phyloP scores from a whole-genome alignment of 2,329 filamentous ascomycete genomes.

The Apiospora koreana region DNA sequence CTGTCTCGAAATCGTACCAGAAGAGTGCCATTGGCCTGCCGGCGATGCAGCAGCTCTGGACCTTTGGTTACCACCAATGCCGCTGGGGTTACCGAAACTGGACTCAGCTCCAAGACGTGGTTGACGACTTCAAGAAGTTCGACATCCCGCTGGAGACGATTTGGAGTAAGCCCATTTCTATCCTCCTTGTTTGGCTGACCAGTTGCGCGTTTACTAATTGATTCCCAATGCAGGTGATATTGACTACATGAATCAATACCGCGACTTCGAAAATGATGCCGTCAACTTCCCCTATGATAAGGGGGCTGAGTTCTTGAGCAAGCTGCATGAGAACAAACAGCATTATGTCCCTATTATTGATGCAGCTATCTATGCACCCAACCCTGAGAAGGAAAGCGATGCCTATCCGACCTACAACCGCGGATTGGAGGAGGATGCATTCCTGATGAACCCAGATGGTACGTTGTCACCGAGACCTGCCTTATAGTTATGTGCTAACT shows the following conservation, averaged over 20 bases:
- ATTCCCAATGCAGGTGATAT: constrained; percentile 60
- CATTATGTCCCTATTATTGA: constrained; percentile 78
- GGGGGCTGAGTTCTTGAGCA: constrained; percentile 60
- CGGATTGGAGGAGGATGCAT: constrained; percentile 56
- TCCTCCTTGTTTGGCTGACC: constrained; percentile 15
- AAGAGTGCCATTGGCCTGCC: constrained; percentile 67
- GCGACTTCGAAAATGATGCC: constrained; percentile 64
- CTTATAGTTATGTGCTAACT: background rate
- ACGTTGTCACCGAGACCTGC: background rate
- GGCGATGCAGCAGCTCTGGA: constrained; percentile 79
- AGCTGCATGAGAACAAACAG: constrained; percentile 64
- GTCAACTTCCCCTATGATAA: constrained; percentile 56
- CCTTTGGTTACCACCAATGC: constrained; percentile 81
- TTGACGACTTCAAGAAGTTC: constrained; percentile 64
- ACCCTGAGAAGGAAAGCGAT: constrained; percentile 68
- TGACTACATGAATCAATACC: constrained; percentile 66
- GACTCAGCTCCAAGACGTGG: constrained; percentile 65
- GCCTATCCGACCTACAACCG: constrained; percentile 62
- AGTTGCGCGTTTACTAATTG: constrained; percentile 37
- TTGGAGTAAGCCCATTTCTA: constrained; percentile 49
- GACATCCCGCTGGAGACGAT: constrained; percentile 73
- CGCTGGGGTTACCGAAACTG: constrained; percentile 81
- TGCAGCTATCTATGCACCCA: constrained; percentile 68
- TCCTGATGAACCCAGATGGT: constrained; percentile 59
- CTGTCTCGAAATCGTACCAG: constrained; percentile 73